A percentile compares a stretch with the other conserved stretches of the same genome.
These are phyloP conservation scores for Solanum hybrid DNA, from an alignment of 305 asterid genomes.

Conservation along the genomic window DNA sequence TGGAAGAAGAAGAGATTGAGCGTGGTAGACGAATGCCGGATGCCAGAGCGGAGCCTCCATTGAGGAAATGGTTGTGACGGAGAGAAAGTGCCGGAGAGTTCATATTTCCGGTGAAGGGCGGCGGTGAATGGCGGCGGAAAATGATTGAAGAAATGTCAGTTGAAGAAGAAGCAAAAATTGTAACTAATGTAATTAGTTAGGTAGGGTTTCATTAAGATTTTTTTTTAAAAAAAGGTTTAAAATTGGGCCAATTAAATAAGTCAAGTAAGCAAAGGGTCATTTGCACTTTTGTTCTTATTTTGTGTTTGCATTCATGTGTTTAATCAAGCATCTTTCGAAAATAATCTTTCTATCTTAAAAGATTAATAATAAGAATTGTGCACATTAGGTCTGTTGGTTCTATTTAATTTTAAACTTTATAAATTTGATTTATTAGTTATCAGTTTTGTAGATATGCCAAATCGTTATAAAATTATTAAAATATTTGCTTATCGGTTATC, in stretches of 20 bases:
- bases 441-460: too few species aligned
- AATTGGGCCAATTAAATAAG: not conserved
- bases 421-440: too few species aligned
- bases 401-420: too few species aligned
- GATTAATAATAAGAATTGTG: too few species aligned
- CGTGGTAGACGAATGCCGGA: conserved; percentile 13
- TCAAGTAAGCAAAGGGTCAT: not conserved
- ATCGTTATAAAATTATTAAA: too few species aligned
- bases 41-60: conserved; percentile 3
- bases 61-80: conserved; percentile 30
- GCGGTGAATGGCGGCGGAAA: conserved; percentile 10
- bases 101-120: conserved; percentile 15
- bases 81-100: conserved; percentile 30
- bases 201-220: not conserved
- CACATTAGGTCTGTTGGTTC: not conserved
- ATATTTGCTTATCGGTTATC: not conserved
- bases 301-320: not conserved
- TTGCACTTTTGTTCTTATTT: not conserved
- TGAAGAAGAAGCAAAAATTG: not conserved
- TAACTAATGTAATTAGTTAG: not conserved
- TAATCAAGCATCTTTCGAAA: too few species aligned
- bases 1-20: conserved; percentile 2
- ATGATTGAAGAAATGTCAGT: not conserved
- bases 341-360: too few species aligned
- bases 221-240: not conserved